Base-by-base conservation (phyloP, 75 land plant species). In the Selaginella tamariscina region DNA sequence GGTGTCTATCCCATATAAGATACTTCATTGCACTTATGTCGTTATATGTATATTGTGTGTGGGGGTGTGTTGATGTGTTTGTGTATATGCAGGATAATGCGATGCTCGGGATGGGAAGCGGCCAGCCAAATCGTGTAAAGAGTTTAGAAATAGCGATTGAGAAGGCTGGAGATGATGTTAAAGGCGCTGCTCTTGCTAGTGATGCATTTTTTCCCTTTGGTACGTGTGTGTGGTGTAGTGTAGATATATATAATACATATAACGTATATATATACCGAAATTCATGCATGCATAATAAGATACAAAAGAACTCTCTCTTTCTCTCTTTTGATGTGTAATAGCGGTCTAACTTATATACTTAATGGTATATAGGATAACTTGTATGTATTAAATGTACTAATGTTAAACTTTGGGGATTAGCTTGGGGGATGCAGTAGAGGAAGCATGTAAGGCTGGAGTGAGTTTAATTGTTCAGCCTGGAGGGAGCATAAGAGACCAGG, bases 391-490 rank as follows among this genome's bases (percentile, higher is more conserved):
- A n/a, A n/a, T n/a, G n/a, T n/a, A n/a, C n/a, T n/a, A n/a, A n/a
- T n/a, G 5, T n/a, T 8, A 13, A 2, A 26, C 11, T n/a, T 2
- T 65, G 54, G 24, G 31, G 22, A 54, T 56, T 31, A 87, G 99
- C 97, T 26, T 95, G 99, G 99, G 87, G n/a, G 99, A 95, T 82
- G 97, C 99, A 0, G 99, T 95, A 64, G 99, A 95, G 72, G 99
- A 90, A 44, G 99, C 99, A 32, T 95, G 99, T 68, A 49, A 85
- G 70, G 87, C 78, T 60, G 92, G 97, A 15, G 65, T 95, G 29
- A 70, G 77, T 31, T 77, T 86, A 0, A 95, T 95, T 56, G 97
- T 85, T 5, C 93, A 95, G 75, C 99, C 99, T 0, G 99, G 99
- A 15, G 99, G 99, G 1, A 87, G 97, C 74, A 95, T 85, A 68